Conservation (phyloP, 176 grass and related monocot genomes). For the Carex myosuroides region DNA sequence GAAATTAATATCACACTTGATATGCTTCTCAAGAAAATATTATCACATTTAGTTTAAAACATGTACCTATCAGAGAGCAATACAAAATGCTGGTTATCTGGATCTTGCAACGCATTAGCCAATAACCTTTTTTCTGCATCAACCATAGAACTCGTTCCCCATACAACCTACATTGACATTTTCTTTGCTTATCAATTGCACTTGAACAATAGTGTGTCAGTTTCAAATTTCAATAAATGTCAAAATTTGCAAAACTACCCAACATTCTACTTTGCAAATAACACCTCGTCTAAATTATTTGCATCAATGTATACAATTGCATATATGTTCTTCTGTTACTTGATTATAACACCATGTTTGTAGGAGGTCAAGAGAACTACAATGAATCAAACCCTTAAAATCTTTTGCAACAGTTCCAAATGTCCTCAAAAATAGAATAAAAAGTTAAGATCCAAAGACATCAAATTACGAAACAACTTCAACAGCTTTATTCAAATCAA, state of each 20-base stretch:
- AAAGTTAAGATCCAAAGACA: background rate
- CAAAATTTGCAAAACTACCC: background rate
- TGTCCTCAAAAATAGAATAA: background rate
- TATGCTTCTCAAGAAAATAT: background rate
- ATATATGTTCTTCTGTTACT: background rate
- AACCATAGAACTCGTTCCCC: slow-evolving; percentile 96
- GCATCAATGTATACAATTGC: background rate
- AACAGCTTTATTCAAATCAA: background rate
- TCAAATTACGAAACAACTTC: background rate
- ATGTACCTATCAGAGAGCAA: slow-evolving; percentile 85
- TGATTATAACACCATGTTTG: background rate
- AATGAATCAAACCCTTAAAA: slow-evolving; percentile 8
- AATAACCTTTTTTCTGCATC: slow-evolving; percentile 95
- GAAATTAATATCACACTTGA: background rate
- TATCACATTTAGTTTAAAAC: background rate
- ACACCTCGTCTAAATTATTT: background rate
- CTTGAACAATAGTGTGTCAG: background rate
- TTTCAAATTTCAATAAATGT: background rate
- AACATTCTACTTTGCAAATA: background rate
- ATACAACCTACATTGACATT: slow-evolving; percentile 48
- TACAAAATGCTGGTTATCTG: slow-evolving; percentile 96
- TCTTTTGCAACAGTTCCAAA: background rate
- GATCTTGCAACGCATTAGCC: slow-evolving; percentile 78
- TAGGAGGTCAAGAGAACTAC: background rate
- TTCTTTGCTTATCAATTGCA: background rate